Base-by-base conservation (phyloP, 2,329 filamentous ascomycete species). In the Colletotrichum godetiae region DNA sequence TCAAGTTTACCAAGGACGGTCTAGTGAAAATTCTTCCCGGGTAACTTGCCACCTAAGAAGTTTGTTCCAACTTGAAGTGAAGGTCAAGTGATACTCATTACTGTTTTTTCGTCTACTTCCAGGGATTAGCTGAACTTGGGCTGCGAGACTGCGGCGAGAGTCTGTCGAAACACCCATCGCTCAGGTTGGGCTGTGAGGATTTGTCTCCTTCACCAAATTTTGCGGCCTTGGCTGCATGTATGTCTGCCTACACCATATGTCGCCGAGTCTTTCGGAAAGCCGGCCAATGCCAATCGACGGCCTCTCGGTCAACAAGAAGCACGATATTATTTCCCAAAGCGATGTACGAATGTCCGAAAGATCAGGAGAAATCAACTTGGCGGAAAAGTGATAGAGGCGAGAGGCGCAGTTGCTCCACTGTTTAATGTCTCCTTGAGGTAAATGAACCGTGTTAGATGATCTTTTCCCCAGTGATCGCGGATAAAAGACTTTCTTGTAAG, bases 191-290 rank as follows among this genome's bases (percentile, higher is more conserved):
- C 37, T 42, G 13, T 19, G 37, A 42, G 37, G 37, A 46, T 24
- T 52, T 49, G 63, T 52, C 64, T 52, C 52, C 19, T 49, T 49
- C 33, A 35, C 2, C 58, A 15, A 49, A 5, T 24, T 27, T 61
- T 15, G 7, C 53, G 24, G 57, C 19, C 67, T 69, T 69, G 59
- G 67, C 67, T 69, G 67, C 67, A 69, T 55, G 31, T 4, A 6
- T n/a, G 15, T 33, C 15, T 46, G 19, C 24, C 12, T n/a, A 15
- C 15, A 33, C 58, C 22, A 49, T 24, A 24, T 65, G 12, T 8
- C 24, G 42, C 15, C 31, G 8, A 19, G n/a, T 11, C 62, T 42
- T 33, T 37, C n/a, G 35, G 27, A 27, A 29, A 4, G 22, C 11
- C 13, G 33, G 7, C 61, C 27, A 53, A 33, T 63, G 49, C 33